These are phyloP conservation scores for Paraphoma sp. DNA, from an alignment of 2,329 filamentous ascomycete species.

Conservation along the genomic window DNA sequence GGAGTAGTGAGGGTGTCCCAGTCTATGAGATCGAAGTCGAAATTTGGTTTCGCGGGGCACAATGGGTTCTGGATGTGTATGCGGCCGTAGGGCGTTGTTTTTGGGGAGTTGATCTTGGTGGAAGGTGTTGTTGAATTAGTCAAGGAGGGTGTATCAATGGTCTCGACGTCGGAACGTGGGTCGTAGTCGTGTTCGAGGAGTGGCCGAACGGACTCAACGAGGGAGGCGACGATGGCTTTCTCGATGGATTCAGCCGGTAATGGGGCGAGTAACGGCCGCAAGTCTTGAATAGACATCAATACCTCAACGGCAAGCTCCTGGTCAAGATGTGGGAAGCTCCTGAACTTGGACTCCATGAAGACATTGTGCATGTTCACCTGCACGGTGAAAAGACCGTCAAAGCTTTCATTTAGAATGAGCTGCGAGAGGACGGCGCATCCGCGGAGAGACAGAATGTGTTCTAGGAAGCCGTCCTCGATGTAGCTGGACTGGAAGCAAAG, in stretches of 20 bases:
- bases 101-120: background rate
- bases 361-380: slow-evolving; percentile 8
- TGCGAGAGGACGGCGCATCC: slow-evolving; percentile 27
- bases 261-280: slow-evolving; percentile 8
- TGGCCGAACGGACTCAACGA: slow-evolving; percentile 14
- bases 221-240: slow-evolving; percentile 15
- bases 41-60: slow-evolving; percentile 2
- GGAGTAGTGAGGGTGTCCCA: slow-evolving; percentile 7
- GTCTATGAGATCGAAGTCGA: slow-evolving; percentile 8
- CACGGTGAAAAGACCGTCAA: slow-evolving; percentile 20
- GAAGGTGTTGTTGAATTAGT: background rate
- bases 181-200: slow-evolving; percentile 11
- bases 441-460: slow-evolving; percentile 26
- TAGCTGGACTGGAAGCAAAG: slow-evolving; percentile 27
- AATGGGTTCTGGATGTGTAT: slow-evolving; percentile 13
- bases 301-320: slow-evolving; percentile 14
- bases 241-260: slow-evolving; percentile 13
- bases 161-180: background rate
- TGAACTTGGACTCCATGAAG: slow-evolving; percentile 11
- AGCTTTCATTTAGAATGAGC: slow-evolving; percentile 14
- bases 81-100: background rate
- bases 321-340: slow-evolving; percentile 15
- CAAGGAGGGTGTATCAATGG: background rate
- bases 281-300: slow-evolving; percentile 13
- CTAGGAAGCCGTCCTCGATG: slow-evolving; percentile 25